A percentile compares a stretch with the other conserved stretches of the same genome.
phyloP scores from a whole-genome alignment of 1,139 yeast species.

The Lodderomyces orthopsilosis region DNA sequence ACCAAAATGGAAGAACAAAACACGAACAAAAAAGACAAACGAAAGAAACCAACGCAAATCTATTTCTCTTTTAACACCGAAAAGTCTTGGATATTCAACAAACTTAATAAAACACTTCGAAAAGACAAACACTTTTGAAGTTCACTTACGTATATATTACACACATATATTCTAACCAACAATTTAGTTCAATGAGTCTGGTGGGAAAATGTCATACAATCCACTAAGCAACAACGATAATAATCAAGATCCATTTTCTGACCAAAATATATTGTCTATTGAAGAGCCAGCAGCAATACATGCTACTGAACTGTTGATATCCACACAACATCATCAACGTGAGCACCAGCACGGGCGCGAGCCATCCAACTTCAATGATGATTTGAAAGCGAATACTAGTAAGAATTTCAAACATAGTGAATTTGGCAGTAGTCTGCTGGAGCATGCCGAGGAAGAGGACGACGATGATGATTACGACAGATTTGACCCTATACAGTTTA shows the following conservation, averaged over 20 bases:
- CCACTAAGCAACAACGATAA: conserved; percentile 3
- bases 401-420: conserved; percentile 1
- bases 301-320: background rate
- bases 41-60: background rate
- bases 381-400: background rate
- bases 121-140: no score
- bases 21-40: background rate
- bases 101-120: background rate
- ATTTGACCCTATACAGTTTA: conserved; percentile 10
- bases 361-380: background rate
- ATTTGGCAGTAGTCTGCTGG: conserved; percentile 2
- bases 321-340: no score
- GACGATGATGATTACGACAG: conserved; percentile 7
- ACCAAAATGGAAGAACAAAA: background rate
- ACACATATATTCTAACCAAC: background rate
- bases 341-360: background rate
- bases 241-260: conserved; percentile 4
- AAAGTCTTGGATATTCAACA: background rate
- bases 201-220: conserved; percentile 8
- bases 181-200: background rate
- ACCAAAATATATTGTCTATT: conserved; percentile 1
- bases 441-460: conserved; percentile 1
- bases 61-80: background rate
- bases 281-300: conserved; percentile 5
- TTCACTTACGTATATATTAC: background rate